These are phyloP conservation scores for Herpetospermum pedunculosum DNA, from an alignment of 306 rosid genomes.

Conservation along the genomic window DNA sequence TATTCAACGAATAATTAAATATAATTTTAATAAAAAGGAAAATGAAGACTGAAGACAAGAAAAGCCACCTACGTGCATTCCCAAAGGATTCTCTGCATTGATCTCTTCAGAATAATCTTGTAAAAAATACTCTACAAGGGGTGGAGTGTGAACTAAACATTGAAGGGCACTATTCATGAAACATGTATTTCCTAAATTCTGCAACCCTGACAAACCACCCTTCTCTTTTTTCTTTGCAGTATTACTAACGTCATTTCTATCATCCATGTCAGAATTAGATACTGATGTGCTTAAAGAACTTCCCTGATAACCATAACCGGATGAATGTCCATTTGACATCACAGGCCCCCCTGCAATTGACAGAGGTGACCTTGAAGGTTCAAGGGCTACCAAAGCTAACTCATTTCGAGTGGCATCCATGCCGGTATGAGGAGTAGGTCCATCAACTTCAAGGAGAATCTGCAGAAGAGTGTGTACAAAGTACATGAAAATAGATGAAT, in stretches of 20 bases:
- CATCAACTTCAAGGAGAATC: constrained; percentile 57
- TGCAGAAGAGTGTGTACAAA: constrained; percentile 13
- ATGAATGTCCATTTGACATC: constrained; percentile 73
- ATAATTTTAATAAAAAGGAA: not conserved
- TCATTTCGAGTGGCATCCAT: constrained; percentile 74
- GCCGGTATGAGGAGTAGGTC: constrained; percentile 27
- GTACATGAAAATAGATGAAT: constrained; percentile 6
- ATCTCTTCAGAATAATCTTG: constrained; percentile 86
- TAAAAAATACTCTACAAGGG: constrained; percentile 72
- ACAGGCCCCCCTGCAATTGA: constrained; percentile 93
- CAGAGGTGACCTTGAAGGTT: constrained; percentile 71
- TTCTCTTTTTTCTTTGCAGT: constrained; percentile 39
- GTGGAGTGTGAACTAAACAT: constrained; percentile 92
- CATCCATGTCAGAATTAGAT: constrained; percentile 56
- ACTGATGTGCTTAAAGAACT: constrained; percentile 40
- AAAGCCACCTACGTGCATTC: constrained; percentile 73
- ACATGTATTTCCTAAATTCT: constrained; percentile 97
- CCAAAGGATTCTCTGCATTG: constrained; percentile 86
- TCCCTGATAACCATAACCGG: constrained; percentile 53
- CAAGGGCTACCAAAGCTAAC: constrained; percentile 78
- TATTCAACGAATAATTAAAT: not conserved
- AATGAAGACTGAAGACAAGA: not conserved
- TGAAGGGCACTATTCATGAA: constrained; percentile 95
- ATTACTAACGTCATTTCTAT: constrained; percentile 32
- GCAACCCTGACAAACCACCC: constrained; percentile 93